phyloP scores from a whole-genome alignment of 2,329 filamentous ascomycete species.

The Fusarium pseudocircinatum region DNA sequence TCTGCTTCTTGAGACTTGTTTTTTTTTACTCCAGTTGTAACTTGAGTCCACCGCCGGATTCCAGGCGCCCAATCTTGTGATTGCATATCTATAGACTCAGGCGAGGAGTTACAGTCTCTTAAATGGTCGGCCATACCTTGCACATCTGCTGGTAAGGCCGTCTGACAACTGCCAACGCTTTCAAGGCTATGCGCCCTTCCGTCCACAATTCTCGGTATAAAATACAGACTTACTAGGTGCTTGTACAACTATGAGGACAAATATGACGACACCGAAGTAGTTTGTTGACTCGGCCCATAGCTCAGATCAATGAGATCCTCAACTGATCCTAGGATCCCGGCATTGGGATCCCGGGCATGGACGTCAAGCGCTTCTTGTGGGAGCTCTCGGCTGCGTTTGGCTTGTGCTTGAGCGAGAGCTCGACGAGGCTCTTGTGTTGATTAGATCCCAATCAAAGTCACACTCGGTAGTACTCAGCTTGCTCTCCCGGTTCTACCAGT shows the following conservation, averaged over 20 bases:
- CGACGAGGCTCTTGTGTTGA: neutral
- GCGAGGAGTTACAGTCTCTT: fast-evolving
- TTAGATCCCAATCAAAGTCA: neutral
- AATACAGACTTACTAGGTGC: fast-evolving
- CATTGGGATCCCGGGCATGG: fast-evolving
- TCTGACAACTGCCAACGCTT: fast-evolving
- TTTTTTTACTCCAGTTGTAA: neutral
- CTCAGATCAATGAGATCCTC: neutral
- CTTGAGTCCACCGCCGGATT: fast-evolving
- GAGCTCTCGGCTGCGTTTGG: fast-evolving
- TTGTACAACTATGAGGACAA: no score
- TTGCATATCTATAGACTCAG: neutral
- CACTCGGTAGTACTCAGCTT: neutral
- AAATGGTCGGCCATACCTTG: no score
- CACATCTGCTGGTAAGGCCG: fast-evolving
- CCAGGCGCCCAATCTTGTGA: fast-evolving
- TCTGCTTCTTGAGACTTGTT: neutral
- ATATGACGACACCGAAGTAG: fast-evolving
- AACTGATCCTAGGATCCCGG: fast-evolving
- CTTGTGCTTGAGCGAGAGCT: neutral
- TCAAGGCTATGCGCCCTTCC: fast-evolving
- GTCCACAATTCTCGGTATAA: no score
- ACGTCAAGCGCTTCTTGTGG: fast-evolving
- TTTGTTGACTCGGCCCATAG: neutral
- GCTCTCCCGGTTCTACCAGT: fast-evolving